phyloP scores from a whole-genome alignment of 768 basidiomycete species.

The Flagelloscypha sp. region DNA sequence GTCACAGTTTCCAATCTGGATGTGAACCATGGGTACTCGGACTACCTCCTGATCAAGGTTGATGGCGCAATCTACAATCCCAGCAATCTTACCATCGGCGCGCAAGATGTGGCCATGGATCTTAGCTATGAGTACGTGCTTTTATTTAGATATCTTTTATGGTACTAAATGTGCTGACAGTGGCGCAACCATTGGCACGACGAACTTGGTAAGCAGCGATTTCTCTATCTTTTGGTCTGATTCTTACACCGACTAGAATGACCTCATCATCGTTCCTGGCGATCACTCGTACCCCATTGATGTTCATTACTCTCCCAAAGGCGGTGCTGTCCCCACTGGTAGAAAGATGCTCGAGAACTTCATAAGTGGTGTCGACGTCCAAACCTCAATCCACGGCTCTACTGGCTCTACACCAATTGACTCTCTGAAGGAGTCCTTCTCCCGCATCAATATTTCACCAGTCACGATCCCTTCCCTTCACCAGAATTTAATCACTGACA shows the following conservation, averaged over 20 bases:
- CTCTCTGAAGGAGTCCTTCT: slow-evolving; percentile 54
- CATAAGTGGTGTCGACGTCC: slow-evolving; percentile 52
- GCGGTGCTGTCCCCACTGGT: slow-evolving; percentile 44
- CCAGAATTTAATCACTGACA: slow-evolving; percentile 49
- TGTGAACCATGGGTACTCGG: slow-evolving; percentile 57
- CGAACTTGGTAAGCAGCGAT: slow-evolving; percentile 37
- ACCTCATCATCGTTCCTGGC: slow-evolving; percentile 54
- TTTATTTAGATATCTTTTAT: neutral
- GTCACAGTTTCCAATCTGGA: slow-evolving; percentile 50
- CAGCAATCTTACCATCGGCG: slow-evolving; percentile 40
- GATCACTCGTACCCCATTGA: slow-evolving; percentile 50
- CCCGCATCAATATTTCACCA: slow-evolving; percentile 49
- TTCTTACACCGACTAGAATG: slow-evolving; percentile 25
- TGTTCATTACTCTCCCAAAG: slow-evolving; percentile 55
- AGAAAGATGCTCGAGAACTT: slow-evolving; percentile 54
- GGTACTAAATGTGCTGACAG: slow-evolving; percentile 17
- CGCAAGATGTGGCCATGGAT: slow-evolving; percentile 56
- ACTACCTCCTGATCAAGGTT: slow-evolving; percentile 62
- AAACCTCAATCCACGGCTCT: slow-evolving; percentile 48
- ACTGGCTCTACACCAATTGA: slow-evolving; percentile 48
- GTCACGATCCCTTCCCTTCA: slow-evolving; percentile 59
- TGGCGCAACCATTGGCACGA: slow-evolving; percentile 47
- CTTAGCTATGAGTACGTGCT: slow-evolving; percentile 45
- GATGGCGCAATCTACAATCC: slow-evolving; percentile 57
- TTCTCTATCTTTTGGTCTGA: neutral